Conservation (phyloP, 140 eudicot genomes). For the Eryngium alpinum region DNA sequence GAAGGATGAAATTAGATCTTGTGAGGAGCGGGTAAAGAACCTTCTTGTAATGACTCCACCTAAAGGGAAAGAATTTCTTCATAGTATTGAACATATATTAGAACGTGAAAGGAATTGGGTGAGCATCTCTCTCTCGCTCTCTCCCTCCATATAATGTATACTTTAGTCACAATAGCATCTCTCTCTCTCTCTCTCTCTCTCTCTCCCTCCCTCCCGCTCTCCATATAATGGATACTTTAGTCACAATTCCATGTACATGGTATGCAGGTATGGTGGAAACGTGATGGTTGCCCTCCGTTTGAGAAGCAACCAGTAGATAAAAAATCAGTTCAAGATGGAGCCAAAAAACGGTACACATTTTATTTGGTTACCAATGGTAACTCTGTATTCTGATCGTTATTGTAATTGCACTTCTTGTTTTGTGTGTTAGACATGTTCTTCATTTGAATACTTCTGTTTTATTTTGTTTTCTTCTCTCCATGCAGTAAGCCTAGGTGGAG, state of each 20-base stretch:
- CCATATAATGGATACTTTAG: not conserved
- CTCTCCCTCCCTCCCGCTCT: not conserved
- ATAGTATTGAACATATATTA: conserved; percentile 81
- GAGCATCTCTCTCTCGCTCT: conserved; percentile 16
- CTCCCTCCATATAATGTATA: not conserved
- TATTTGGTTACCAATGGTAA: conserved; percentile 1
- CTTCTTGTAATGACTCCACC: conserved; percentile 87
- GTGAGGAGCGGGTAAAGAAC: conserved; percentile 88
- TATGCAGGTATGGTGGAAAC: conserved; percentile 96
- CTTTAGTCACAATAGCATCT: not conserved
- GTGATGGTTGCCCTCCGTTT: conserved; percentile 91
- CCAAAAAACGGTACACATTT: conserved; percentile 55
- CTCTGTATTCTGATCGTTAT: not conserved
- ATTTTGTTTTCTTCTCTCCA: not conserved
- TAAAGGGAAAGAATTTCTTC: conserved; percentile 86
- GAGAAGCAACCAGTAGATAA: conserved; percentile 78
- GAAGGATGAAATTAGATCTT: conserved; percentile 81
- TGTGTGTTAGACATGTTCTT: not conserved
- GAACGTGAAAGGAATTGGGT: conserved; percentile 98
- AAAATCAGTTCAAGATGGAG: conserved; percentile 62
- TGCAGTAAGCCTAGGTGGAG: conserved; percentile 93
- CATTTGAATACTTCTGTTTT: not conserved
- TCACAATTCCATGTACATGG: conserved; percentile 13
- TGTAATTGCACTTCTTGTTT: not conserved
- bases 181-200: not conserved